Evolutionary conservation across 73 alveolate genomes (phyloP), one percentile per base, ranked within the genome.

Genomic region (Paraurostyla sp.): DNA sequence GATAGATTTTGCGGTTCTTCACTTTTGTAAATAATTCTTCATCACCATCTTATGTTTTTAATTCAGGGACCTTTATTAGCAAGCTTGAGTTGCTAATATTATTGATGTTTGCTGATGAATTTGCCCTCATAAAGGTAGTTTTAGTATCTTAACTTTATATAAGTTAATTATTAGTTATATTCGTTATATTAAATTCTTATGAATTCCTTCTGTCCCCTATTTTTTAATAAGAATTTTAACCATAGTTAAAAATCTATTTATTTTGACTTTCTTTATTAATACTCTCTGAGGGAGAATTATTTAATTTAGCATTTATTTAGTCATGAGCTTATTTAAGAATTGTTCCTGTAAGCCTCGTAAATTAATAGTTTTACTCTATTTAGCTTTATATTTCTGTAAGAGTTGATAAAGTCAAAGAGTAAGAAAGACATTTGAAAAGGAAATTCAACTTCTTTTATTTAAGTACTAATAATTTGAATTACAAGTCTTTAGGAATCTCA

Each of bases 61-160:
- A 32, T 38, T 65, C 58, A 38, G 82, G 82, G 18, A 65, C 41
- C 58, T 65, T 33, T 65, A 65, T 38, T 15, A 65, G 41, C 1
- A 65, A 4, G 46, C 41, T 65, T 7, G 82, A 65, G 82, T 38
- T 65, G 11, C 41, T 65, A 6, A 52, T 6, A n/a, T n/a, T n/a
- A n/a, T n/a, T n/a, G n/a, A n/a, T n/a, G n/a, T n/a, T n/a, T n/a
- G n/a, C n/a, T n/a, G n/a, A n/a, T n/a, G n/a, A n/a, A n/a, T n/a
- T n/a, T n/a, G n/a, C n/a, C n/a, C n/a, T n/a, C n/a, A n/a, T n/a
- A n/a, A n/a, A n/a, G n/a, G n/a, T n/a, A n/a, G n/a, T n/a, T n/a
- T n/a, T n/a, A n/a, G n/a, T n/a, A n/a, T n/a, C n/a, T n/a, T n/a
- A n/a, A n/a, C n/a, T n/a, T n/a, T n/a, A n/a, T n/a, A n/a, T n/a